Conservation (phyloP, 768 basidiomycete species). For the Naganishia kalamii region DNA sequence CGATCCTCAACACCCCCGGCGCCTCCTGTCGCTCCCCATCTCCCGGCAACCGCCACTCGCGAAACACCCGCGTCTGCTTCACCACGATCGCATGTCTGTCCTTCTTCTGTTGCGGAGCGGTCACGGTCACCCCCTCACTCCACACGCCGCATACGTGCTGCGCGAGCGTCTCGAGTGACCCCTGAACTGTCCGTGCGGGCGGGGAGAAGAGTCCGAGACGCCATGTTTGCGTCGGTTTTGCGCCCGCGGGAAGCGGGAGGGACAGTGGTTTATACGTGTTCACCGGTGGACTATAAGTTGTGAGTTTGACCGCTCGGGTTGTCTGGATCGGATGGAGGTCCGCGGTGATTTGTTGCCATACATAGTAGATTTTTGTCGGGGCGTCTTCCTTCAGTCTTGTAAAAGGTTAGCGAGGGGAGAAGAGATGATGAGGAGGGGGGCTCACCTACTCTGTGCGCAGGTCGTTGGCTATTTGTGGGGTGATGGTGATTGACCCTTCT, state of each 20-base stretch:
- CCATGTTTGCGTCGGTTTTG: conserved; percentile 58
- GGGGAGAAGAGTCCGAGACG: conserved; percentile 54
- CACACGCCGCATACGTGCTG: conserved; percentile 32
- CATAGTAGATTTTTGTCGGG: conserved; percentile 62
- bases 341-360: conserved; percentile 52
- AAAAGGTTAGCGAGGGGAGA: background rate
- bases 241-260: conserved; percentile 59
- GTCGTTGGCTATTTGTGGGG: conserved; percentile 83
- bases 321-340: conserved; percentile 25
- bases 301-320: conserved; percentile 54
- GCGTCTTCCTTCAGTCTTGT: conserved; percentile 50
- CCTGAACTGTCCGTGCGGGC: background rate
- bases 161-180: background rate
- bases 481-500: conserved; percentile 54
- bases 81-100: conserved; percentile 52
- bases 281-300: conserved; percentile 59
- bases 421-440: background rate
- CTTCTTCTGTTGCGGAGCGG: conserved; percentile 50
- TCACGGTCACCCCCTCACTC: conserved; percentile 38
- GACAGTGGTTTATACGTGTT: conserved; percentile 70
- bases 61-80: conserved; percentile 21
- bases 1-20: conserved; percentile 51
- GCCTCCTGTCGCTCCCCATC: conserved; percentile 22
- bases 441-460: conserved; percentile 64
- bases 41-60: conserved; percentile 3